Evolutionary conservation across 192 early-diverging fungal genomes (phyloP).

Genomic region (Lobosporangium transversale): DNA sequence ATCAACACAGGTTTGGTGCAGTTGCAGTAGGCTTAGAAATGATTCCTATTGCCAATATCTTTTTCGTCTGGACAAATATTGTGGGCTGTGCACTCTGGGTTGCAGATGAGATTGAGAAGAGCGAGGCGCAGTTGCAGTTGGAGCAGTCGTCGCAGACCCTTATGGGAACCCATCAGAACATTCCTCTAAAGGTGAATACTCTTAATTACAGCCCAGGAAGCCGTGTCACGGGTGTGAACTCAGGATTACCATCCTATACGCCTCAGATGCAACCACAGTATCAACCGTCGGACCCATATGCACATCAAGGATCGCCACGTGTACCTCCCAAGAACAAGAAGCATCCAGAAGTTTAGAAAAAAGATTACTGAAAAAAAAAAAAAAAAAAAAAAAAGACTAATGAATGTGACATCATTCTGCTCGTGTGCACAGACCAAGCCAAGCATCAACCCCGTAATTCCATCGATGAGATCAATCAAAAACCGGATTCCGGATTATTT

Average conservation of each 20-base stretch:
- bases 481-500: too few species aligned
- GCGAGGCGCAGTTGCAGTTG: slow-evolving; percentile 10
- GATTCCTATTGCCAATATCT: slow-evolving; percentile 64
- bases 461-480: too few species aligned
- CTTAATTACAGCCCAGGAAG: not conserved
- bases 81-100: slow-evolving; percentile 58
- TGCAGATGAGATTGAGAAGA: slow-evolving; percentile 43
- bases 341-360: not conserved
- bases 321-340: slow-evolving; percentile 10
- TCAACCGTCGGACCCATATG: not conserved
- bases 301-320: slow-evolving; percentile 1
- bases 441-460: too few species aligned
- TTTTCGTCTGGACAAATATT: slow-evolving; percentile 72
- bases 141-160: slow-evolving; percentile 14
- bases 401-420: too few species aligned
- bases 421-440: too few species aligned
- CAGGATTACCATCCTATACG: not conserved
- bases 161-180: slow-evolving; percentile 7
- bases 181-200: not conserved
- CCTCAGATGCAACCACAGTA: not conserved
- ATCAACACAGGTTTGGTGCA: slow-evolving; percentile 55
- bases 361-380: not conserved
- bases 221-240: not conserved
- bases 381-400: too few species aligned
- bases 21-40: slow-evolving; percentile 67